These are phyloP conservation scores for Chlamydomonas schloesseri DNA, from an alignment of 139 green algal species.

Conservation along the genomic window DNA sequence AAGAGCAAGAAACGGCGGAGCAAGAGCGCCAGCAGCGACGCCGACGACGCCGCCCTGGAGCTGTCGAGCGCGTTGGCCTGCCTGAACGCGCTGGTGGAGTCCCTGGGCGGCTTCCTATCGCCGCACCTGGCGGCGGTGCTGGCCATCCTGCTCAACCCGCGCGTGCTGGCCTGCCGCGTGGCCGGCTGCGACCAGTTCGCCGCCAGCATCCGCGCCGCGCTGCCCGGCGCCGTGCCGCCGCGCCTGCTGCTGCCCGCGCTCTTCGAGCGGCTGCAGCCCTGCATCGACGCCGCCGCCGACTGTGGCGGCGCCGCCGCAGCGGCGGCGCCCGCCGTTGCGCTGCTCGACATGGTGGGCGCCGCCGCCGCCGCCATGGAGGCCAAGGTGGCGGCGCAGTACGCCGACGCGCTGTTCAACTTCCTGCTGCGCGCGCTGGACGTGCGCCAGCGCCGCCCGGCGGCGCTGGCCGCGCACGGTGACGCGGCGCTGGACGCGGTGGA, in stretches of 20 bases:
- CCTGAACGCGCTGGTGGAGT: slow-evolving; percentile 69
- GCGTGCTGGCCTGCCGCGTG: slow-evolving; percentile 49
- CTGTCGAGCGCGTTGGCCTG: slow-evolving; percentile 72
- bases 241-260: slow-evolving; percentile 82
- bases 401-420: slow-evolving; percentile 75
- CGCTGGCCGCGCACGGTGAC: slow-evolving; percentile 20
- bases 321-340: slow-evolving; percentile 37
- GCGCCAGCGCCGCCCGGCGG: slow-evolving; percentile 59
- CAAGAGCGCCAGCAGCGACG: not conserved
- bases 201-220: slow-evolving; percentile 37
- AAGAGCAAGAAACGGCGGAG: not conserved
- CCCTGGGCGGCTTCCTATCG: slow-evolving; percentile 76
- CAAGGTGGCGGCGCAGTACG: slow-evolving; percentile 61
- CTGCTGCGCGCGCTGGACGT: slow-evolving; percentile 85
- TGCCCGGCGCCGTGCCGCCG: slow-evolving; percentile 65
- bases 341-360: slow-evolving; percentile 58
- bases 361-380: slow-evolving; percentile 65
- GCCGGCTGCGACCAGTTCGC: slow-evolving; percentile 47
- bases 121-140: slow-evolving; percentile 76
- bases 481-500: slow-evolving; percentile 60
- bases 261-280: slow-evolving; percentile 31
- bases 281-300: not conserved
- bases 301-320: not conserved
- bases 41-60: slow-evolving; percentile 63
- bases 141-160: slow-evolving; percentile 69